A percentile compares a stretch with the other conserved stretches of the same genome.
Evolutionary conservation across 331 rosid species (phyloP).

Genomic region (Malus hybrid): DNA sequence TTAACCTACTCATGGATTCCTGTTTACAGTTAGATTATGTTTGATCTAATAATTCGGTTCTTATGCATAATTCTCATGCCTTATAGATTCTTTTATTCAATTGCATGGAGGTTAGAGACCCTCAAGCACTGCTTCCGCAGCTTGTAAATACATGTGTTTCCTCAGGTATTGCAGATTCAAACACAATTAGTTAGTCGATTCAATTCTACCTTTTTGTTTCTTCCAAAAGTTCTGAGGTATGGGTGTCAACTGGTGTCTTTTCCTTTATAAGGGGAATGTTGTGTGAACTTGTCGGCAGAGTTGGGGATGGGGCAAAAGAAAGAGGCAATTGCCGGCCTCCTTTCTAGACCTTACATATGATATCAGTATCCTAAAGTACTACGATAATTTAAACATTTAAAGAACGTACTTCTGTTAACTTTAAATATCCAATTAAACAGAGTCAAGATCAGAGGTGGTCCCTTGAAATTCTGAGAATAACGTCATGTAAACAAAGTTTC

Average conservation of each 20-base stretch:
- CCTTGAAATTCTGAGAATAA: not conserved
- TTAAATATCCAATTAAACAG: not conserved
- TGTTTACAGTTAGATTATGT: not conserved
- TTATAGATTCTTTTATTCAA: slow-evolving; percentile 73
- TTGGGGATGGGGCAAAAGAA: not conserved
- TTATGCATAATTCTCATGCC: not conserved
- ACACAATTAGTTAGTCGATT: not conserved
- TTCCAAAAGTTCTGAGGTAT: not conserved
- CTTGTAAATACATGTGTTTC: slow-evolving; percentile 57
- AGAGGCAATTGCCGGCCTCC: not conserved
- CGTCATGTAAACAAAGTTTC: not conserved
- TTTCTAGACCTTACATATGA: not conserved
- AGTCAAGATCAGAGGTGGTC: not conserved
- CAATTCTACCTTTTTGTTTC: not conserved
- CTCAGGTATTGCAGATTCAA: slow-evolving; percentile 40
- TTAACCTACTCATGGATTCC: not conserved
- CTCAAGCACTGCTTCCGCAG: slow-evolving; percentile 53
- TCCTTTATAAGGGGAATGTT: not conserved
- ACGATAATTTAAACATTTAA: not conserved
- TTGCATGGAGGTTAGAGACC: slow-evolving; percentile 72
- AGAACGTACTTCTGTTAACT: not conserved
- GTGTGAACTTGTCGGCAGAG: not conserved
- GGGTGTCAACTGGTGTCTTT: not conserved
- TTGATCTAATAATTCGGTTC: not conserved
- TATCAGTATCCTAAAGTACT: not conserved